Percentiles rank a stretch among this genome's conserved stretches.
phyloP scores from a whole-genome alignment of 2,329 filamentous ascomycete genomes.

The Calonectria ilicicola region DNA sequence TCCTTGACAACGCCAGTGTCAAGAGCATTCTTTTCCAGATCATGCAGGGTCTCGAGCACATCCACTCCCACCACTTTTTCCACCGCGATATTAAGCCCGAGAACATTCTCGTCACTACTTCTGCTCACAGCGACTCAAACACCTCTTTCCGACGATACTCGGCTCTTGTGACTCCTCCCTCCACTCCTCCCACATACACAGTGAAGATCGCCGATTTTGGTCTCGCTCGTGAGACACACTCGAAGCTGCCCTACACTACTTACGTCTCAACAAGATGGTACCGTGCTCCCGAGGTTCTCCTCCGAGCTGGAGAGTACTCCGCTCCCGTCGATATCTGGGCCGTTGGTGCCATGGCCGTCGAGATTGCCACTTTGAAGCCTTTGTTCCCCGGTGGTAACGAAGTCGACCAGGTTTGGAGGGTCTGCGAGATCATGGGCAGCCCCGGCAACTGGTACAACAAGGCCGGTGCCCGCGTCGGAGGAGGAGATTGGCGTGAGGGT shows the following conservation, averaged over 20 bases:
- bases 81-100: slow-evolving; percentile 99
- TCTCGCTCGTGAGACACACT: slow-evolving; percentile 96
- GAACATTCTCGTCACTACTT: slow-evolving; percentile 97
- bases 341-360: slow-evolving; percentile 97
- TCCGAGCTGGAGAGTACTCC: slow-evolving; percentile 96
- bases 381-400: slow-evolving; percentile 98
- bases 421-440: slow-evolving; percentile 99
- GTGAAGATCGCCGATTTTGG: slow-evolving; percentile 99
- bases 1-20: slow-evolving; percentile 87
- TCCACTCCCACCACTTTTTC: slow-evolving; percentile 97
- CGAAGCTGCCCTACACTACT: slow-evolving; percentile 95
- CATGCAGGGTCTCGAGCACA: slow-evolving; percentile 94
- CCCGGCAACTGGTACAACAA: slow-evolving; percentile 99
- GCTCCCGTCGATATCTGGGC: slow-evolving; percentile 99
- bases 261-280: slow-evolving; percentile 99
- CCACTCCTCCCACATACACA: slow-evolving; percentile 91
- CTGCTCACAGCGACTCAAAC: slow-evolving; percentile 81
- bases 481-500: slow-evolving; percentile 97
- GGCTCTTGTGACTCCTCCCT: slow-evolving; percentile 90
- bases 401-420: slow-evolving; percentile 98
- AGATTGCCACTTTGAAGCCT: slow-evolving; percentile 95
- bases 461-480: slow-evolving; percentile 85
- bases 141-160: slow-evolving; percentile 95
- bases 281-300: slow-evolving; percentile 91
- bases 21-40: slow-evolving; percentile 99